Conservation (phyloP, 2,329 filamentous ascomycete genomes). For the Colletotrichum acutatum region DNA sequence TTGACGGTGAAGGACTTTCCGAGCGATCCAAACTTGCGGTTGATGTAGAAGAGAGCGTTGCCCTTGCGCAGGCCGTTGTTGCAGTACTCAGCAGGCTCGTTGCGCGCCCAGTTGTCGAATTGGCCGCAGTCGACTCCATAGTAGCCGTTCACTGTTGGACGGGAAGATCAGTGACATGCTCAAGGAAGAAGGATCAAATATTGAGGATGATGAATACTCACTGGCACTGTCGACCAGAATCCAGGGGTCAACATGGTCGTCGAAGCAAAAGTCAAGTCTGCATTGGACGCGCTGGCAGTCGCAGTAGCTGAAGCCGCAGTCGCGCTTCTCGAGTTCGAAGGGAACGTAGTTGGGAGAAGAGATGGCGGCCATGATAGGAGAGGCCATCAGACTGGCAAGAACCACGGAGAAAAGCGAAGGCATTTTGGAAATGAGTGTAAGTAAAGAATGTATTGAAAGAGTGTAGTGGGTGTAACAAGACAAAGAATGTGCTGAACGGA, state of each 20-base stretch:
- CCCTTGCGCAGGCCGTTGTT: conserved; percentile 15
- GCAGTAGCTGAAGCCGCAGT: conserved; percentile 1
- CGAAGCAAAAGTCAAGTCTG: conserved; percentile 11
- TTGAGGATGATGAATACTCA: neutral
- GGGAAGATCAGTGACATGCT: neutral
- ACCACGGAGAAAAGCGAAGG: neutral
- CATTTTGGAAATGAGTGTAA: neutral
- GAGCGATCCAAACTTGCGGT: neutral
- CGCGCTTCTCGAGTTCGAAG: conserved; percentile 8
- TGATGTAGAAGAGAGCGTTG: conserved; percentile 3
- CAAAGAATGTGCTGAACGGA: neutral
- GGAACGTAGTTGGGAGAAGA: conserved; percentile 3
- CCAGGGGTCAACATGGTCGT: conserved; percentile 19
- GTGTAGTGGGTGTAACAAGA: neutral
- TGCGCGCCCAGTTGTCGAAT: neutral
- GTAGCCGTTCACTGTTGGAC: neutral
- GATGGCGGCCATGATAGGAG: conserved; percentile 2
- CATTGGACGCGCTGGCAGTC: neutral
- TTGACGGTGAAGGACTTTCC: neutral
- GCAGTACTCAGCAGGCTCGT: conserved; percentile 8
- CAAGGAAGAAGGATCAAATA: neutral
- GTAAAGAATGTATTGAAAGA: neutral
- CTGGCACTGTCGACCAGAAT: conserved; percentile 8
- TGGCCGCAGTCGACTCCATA: conserved; percentile 24
- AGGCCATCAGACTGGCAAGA: neutral